Conservation (phyloP, 1,139 yeast species). For the Casaregolazyma suthepensis region DNA sequence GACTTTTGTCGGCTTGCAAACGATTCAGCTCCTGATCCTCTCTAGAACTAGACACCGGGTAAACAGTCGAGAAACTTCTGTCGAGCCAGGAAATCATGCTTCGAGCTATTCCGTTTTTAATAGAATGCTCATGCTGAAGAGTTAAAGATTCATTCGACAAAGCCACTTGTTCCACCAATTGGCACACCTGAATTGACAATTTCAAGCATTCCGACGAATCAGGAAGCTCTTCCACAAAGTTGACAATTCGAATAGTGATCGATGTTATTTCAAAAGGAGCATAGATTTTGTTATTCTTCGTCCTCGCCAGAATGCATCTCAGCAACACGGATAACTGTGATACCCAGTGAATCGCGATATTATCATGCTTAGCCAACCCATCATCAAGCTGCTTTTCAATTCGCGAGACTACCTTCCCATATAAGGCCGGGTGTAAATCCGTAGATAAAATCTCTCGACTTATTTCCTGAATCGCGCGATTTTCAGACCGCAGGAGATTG, state of each 20-base stretch:
- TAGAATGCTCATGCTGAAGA: slow-evolving; percentile 47
- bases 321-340: slow-evolving; percentile 40
- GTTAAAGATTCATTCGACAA: slow-evolving; percentile 31
- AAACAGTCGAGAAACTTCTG: slow-evolving; percentile 8
- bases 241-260: slow-evolving; percentile 34
- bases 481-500: slow-evolving; percentile 20
- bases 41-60: slow-evolving; percentile 9
- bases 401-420: slow-evolving; percentile 34
- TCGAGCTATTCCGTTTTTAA: slow-evolving; percentile 58
- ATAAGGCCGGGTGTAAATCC: slow-evolving; percentile 41
- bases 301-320: slow-evolving; percentile 38
- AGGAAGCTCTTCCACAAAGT: slow-evolving; percentile 32
- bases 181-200: slow-evolving; percentile 54
- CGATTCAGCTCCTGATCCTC: slow-evolving; percentile 22
- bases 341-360: slow-evolving; percentile 26
- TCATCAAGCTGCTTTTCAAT: slow-evolving; percentile 26
- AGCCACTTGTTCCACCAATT: slow-evolving; percentile 48
- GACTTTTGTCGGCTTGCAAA: slow-evolving; percentile 21
- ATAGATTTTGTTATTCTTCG: slow-evolving; percentile 36
- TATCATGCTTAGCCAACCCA: slow-evolving; percentile 15
- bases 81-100: slow-evolving; percentile 63
- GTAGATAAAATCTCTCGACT: slow-evolving; percentile 43
- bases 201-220: slow-evolving; percentile 40
- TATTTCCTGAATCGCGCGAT: slow-evolving; percentile 37
- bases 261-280: slow-evolving; percentile 39